phyloP scores from a whole-genome alignment of 495 filamentous ascomycete genomes.

The Acidomyces sp. region DNA sequence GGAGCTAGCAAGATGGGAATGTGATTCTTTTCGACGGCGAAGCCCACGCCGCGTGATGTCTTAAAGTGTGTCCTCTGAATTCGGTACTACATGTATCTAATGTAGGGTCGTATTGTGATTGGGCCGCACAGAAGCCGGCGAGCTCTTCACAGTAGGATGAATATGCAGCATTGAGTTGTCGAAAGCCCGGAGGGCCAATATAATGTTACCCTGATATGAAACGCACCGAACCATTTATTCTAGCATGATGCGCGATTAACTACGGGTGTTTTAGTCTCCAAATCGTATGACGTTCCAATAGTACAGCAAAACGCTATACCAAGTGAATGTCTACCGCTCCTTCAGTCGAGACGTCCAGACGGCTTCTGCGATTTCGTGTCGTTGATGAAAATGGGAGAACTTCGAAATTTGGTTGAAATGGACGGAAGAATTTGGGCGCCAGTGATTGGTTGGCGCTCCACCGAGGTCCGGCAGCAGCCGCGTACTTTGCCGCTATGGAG shows the following conservation, averaged over 20 bases:
- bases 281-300: constrained; percentile 15
- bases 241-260: constrained; percentile 35
- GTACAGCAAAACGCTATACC: constrained; percentile 15
- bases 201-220: constrained; percentile 37
- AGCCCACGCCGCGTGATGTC: no score
- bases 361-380: constrained; percentile 13
- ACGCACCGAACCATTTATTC: constrained; percentile 27
- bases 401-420: neutral
- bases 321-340: constrained; percentile 11
- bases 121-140: no score
- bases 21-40: no score
- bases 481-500: neutral
- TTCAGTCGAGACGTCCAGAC: constrained; percentile 13
- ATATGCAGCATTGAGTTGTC: no score
- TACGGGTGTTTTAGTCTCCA: constrained; percentile 29
- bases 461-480: constrained; percentile 1
- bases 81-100: no score
- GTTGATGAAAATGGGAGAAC: constrained; percentile 5
- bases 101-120: no score
- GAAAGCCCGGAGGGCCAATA: no score
- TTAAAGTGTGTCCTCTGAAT: no score
- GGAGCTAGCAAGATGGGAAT: no score
- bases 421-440: neutral
- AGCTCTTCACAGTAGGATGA: no score
- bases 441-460: neutral